Evolutionary conservation across 2,329 filamentous ascomycete species (phyloP).

Genomic region (Neurospora crassa): DNA sequence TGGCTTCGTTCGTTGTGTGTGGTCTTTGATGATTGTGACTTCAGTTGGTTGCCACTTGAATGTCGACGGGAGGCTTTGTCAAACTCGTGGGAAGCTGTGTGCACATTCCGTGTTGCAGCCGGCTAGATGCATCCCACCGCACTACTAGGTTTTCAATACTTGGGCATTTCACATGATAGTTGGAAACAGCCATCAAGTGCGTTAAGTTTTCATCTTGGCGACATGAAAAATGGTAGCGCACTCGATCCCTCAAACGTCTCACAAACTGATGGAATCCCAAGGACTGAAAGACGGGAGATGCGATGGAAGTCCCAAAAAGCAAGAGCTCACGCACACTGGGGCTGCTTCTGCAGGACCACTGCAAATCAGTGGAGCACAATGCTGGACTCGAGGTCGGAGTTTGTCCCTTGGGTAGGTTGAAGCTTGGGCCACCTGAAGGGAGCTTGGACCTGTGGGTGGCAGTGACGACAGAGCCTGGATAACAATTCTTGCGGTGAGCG

Average conservation of each 20-base stretch:
- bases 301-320: background rate
- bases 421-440: background rate
- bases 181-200: background rate
- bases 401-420: background rate
- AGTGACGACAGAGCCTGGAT: background rate
- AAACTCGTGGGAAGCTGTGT: background rate
- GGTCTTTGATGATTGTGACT: background rate
- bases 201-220: background rate
- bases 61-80: background rate
- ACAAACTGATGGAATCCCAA: background rate
- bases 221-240: background rate
- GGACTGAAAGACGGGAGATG: too few relatives aligned
- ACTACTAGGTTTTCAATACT: background rate
- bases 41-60: background rate
- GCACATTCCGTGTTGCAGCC: background rate
- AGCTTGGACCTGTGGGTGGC: background rate
- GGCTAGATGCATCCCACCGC: too few relatives aligned
- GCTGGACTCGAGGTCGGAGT: background rate
- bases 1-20: background rate
- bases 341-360: background rate
- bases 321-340: too few relatives aligned
- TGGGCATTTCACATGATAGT: background rate
- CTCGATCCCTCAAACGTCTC: background rate
- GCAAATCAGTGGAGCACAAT: background rate
- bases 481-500: background rate